Conservation (phyloP, 2,329 filamentous ascomycete species). For the Acarospora socialis region DNA sequence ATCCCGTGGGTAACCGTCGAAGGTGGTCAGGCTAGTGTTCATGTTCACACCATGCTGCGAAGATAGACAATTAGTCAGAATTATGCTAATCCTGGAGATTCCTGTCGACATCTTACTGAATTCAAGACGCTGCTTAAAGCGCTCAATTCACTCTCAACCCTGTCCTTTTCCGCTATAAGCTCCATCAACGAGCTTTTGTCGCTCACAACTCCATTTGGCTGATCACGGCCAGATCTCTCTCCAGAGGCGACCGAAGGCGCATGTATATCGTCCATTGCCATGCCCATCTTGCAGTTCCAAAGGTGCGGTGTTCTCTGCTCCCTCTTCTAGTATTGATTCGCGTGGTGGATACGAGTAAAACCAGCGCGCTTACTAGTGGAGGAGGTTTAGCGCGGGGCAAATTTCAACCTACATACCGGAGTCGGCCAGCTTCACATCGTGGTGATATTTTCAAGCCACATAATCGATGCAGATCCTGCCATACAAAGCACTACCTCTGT, state of each 20-base stretch:
- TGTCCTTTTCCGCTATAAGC: slow-evolving; percentile 71
- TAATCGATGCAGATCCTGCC: too few species aligned
- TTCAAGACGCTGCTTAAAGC: slow-evolving; percentile 76
- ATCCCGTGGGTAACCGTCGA: slow-evolving; percentile 80
- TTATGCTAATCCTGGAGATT: neutral
- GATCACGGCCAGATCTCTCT: slow-evolving; percentile 45
- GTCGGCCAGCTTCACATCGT: too few species aligned
- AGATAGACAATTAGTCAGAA: slow-evolving; percentile 12
- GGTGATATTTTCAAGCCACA: too few species aligned
- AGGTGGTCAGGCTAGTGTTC: slow-evolving; percentile 73
- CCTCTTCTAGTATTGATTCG: neutral
- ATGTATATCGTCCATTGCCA: slow-evolving; percentile 53
- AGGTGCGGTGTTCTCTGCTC: neutral
- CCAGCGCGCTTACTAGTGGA: too few species aligned
- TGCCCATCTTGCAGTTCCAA: slow-evolving; percentile 28
- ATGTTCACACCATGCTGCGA: slow-evolving; percentile 83
- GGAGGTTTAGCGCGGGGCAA: too few species aligned
- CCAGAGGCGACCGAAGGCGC: slow-evolving; percentile 64
- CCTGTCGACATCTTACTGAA: slow-evolving; percentile 45
- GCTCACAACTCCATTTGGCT: slow-evolving; percentile 46
- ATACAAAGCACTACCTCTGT: too few species aligned
- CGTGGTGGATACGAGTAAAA: too few species aligned
- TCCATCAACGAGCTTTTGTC: slow-evolving; percentile 57
- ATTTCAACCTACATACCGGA: too few species aligned
- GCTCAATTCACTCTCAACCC: slow-evolving; percentile 72